Evolutionary conservation across 2,329 filamentous ascomycete species (phyloP).

Genomic region (Grosmannia serpens): DNA sequence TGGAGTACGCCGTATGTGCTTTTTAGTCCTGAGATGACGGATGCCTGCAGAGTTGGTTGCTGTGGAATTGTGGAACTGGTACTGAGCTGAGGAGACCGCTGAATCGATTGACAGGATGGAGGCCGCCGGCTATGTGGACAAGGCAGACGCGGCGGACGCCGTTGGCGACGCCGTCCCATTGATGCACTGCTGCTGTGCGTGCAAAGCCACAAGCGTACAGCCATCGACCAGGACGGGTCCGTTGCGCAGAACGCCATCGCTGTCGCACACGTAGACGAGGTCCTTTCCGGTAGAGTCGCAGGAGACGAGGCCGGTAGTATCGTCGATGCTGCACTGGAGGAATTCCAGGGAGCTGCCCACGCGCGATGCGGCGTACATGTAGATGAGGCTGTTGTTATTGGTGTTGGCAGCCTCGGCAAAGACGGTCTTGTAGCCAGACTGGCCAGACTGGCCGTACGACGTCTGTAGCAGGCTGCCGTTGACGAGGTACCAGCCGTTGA

Average conservation of each 20-base stretch:
- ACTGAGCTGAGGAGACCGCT: not conserved
- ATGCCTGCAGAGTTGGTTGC: not conserved
- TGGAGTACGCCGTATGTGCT: conserved; percentile 28
- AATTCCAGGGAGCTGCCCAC: not conserved
- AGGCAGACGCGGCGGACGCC: not conserved
- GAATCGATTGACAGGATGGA: not conserved
- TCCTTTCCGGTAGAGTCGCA: not conserved
- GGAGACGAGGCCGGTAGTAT: not conserved
- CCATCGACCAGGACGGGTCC: not conserved
- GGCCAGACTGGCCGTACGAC: not conserved
- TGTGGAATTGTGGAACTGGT: not conserved
- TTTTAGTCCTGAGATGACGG: conserved; percentile 8
- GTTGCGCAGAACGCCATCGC: not conserved
- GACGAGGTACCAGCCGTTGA: not conserved
- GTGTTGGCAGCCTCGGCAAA: not conserved
- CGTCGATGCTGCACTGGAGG: not conserved
- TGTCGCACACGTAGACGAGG: not conserved
- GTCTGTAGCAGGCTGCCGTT: not conserved
- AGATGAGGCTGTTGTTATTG: not conserved
- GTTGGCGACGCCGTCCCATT: not conserved
- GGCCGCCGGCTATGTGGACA: too few species aligned
- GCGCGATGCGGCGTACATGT: not conserved
- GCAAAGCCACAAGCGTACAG: not conserved
- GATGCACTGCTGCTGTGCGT: not conserved
- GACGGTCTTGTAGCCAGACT: not conserved